A percentile compares a stretch with the other conserved stretches of the same genome.
Conservation (phyloP, 768 basidiomycete species). For the Leucogyrophana mollusca region DNA sequence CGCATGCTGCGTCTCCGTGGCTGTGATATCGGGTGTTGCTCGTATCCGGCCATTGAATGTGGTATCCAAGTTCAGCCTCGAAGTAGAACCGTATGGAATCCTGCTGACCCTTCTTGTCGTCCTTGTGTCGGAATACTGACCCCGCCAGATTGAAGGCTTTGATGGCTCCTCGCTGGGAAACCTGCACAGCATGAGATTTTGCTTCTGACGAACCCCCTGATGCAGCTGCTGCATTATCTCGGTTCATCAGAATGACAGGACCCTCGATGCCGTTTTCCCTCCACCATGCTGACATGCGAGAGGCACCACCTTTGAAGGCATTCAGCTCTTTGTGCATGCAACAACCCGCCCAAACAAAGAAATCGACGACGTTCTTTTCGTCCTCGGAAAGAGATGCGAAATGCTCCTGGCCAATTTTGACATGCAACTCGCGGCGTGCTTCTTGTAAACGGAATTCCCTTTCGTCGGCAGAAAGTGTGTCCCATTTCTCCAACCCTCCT, state of each 20-base stretch:
- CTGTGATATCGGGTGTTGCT: slow-evolving; percentile 21
- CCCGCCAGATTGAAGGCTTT: slow-evolving; percentile 23
- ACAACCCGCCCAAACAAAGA: slow-evolving; percentile 33
- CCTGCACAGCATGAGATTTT: slow-evolving; percentile 12
- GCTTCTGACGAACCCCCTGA: slow-evolving; percentile 6
- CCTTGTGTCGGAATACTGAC: slow-evolving; percentile 30
- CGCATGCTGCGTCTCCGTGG: slow-evolving; percentile 13
- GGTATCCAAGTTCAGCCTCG: slow-evolving; percentile 1
- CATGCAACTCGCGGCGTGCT: slow-evolving; percentile 13
- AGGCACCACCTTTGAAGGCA: slow-evolving; percentile 24
- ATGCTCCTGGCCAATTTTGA: slow-evolving; percentile 10
- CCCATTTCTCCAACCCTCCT: slow-evolving; percentile 27
- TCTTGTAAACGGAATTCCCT: slow-evolving; percentile 14
- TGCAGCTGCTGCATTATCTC: slow-evolving; percentile 23
- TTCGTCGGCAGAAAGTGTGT: slow-evolving; percentile 17
- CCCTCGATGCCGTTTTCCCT: slow-evolving; percentile 9
- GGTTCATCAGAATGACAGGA: slow-evolving; percentile 26
- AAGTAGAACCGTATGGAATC: slow-evolving; percentile 15
- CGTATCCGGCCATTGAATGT: slow-evolving; percentile 17
- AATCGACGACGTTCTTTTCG: slow-evolving; percentile 9
- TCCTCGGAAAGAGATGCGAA: slow-evolving; percentile 9
- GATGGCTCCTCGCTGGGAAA: slow-evolving; percentile 20
- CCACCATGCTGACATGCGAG: slow-evolving; percentile 18
- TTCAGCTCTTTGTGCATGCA: slow-evolving; percentile 35
- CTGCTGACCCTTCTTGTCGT: slow-evolving; percentile 33